Base-by-base conservation (phyloP, 768 basidiomycete species). In the Trichaptum fuscoviolaceum region DNA sequence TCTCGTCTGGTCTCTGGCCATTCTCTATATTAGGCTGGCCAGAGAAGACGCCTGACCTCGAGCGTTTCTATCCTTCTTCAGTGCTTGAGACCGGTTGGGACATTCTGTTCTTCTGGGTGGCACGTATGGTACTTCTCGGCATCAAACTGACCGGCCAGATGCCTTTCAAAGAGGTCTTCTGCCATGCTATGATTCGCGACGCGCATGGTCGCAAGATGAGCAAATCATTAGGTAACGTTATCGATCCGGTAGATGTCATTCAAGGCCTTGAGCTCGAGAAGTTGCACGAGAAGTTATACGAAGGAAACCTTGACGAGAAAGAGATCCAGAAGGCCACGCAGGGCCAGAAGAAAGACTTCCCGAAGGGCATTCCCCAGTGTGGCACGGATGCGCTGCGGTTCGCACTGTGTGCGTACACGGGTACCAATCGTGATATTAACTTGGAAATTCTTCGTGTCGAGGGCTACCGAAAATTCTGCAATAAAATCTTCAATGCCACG, bases 51-150 rank as follows among this genome's bases (percentile, higher is more conserved):
- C 68, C 79, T 4, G 96, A 99, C 74, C 71, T 93, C 57, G 76
- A 87, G 69, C 80, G 82, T 34, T 99, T 93, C 81, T 99, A 96
- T 76, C 97, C 97, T 0, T 79, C 93, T 1, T 85, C 88, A n/a
- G 71, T 99, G 58, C 86, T 99, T 34, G 97, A 99, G 79, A 99
- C 97, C 0, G 97, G 97, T 60, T 99, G 97, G 96, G 97, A 99
- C 69, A 99, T 99, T 72, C 77, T 99, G n/a, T 96, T 96, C 84
- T 99, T 99, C 86, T 99, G 97, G 97, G 96, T 99, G 7, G 96
- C 97, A 18, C 91, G 97, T 58, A 99, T 99, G 96, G 96, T 92
- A 62, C 80, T 99, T 73, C 87, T 99, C 36, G 96, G 97, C 58
- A 79, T 94, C 71, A 84, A 90, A 66, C 86, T 98, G 60, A 99